Evolutionary conservation across 2,329 filamentous ascomycete species (phyloP), one percentile per base, ranked within the genome.

Genomic region (Waltergamsia citrina): DNA sequence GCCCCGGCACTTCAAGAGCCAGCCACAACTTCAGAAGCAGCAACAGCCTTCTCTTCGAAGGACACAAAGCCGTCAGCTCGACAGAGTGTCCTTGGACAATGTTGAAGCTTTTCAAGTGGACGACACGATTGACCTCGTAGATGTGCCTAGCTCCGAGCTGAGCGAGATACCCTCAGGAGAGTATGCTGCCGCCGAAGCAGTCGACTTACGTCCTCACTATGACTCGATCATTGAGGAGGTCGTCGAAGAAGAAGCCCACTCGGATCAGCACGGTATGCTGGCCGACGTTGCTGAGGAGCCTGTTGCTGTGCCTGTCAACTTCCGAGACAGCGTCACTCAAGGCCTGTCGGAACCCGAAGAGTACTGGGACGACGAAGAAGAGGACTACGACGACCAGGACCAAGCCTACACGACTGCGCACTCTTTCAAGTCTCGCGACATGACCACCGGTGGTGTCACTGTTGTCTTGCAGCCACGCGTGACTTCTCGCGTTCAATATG

Each of bases 321-420:
- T 46, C 32, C 44, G 48, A 23, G 51, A 53, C n/a, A 37, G 21
- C 7, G 40, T 41, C 6, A 38, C 46, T 7, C 46, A 48, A 24
- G 44, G 49, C 16, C 49, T 59, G 26, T 60, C 54, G 3, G 59
- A 63, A 31, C 47, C 69, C 0, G 81, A 85, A 45, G 82, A 87
- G 51, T 83, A 79, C 46, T 86, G 79, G 80, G 79, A 85, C 12
- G 81, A 83, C 12, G 81, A 90, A 18, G 82, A 84, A 10, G 85
- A 87, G 41, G 66, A 63, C 26, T 73, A 71, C 41, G 71, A 76
- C 29, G 71, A 75, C 45, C 56, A 62, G 27, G 55, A 61, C 19
- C 81, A 81, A 38, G 88, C 83, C 16, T 85, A 84, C 37, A 79
- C 78, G 17, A 92, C 85, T 3, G 78, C 84, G 25, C 78, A 81